Evolutionary conservation across 2,329 filamentous ascomycete genomes (phyloP), one percentile per base, ranked within the genome.

Genomic region (Harringtonia aguacate): DNA sequence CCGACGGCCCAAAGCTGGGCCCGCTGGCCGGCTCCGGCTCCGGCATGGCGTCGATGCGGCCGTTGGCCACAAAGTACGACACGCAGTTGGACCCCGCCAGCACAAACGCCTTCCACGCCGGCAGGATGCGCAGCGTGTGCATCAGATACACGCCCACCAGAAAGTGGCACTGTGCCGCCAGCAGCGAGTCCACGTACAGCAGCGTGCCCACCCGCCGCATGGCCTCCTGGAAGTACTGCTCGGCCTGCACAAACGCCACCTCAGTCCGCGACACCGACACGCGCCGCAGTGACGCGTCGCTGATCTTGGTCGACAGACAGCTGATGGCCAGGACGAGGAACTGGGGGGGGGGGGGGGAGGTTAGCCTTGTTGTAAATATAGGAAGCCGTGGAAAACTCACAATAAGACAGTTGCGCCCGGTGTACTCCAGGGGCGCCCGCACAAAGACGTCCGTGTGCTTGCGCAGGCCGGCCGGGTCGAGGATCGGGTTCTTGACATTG

Each of bases 401-500:
- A 29, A 47, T 39, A 0, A 73, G 47, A 36, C 70, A 51, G 18
- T 63, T 58, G 59, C 63, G 63, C 20, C 65, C 62, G 5, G 72
- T 61, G 8, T 67, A 68, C n/a, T 69, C 61, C 1, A 69, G 52
- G n/a, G 67, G 56, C 0, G 58, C 58, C 6, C 58, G 13, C 29
- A 40, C 39, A 22, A 39, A 45, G n/a, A 18, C 58, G 4, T 58
- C 51, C 0, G 70, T 63, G 21, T 65, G 54, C 4, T 56, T 56
- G 1, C 67, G 60, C 1, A 65, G 60, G 0, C 58, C 53, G 0
- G 59, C 49, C 45, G 71, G 68, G 22, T 72, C 68, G 0, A 74
- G 52, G 2, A 74, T 67, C 0, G 72, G 72, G 41, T 75, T 75
- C 39, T 69, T 70, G 53, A 68, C 64, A 50, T 75, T 70, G 2